Conservation (phyloP, 768 basidiomycete genomes). For the Punctularia strigosozonata region DNA sequence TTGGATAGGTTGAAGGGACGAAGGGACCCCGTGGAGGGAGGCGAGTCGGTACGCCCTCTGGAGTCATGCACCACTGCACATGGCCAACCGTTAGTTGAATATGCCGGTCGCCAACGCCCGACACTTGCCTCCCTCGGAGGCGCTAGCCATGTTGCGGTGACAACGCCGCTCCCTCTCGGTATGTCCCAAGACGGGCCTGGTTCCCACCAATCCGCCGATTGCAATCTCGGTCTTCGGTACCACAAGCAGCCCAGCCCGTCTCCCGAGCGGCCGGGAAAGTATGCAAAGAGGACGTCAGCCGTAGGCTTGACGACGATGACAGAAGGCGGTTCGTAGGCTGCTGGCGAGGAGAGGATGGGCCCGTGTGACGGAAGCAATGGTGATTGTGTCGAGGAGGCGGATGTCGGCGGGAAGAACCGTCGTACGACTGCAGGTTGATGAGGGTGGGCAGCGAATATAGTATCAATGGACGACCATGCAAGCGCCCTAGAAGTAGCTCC, state of each 20-base stretch:
- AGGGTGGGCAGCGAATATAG: conserved; percentile 60
- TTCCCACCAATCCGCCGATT: conserved; percentile 50
- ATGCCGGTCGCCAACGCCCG: not conserved
- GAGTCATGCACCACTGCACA: conserved; percentile 2
- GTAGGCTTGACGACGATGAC: conserved; percentile 47
- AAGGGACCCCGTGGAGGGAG: conserved; percentile 48
- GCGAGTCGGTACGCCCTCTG: conserved; percentile 34
- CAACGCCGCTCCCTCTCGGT: conserved; percentile 38
- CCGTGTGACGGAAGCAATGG: conserved; percentile 46
- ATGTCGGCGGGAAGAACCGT: conserved; percentile 58
- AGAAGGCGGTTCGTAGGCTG: conserved; percentile 48
- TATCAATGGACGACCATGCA: conserved; percentile 58
- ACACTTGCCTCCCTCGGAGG: conserved; percentile 43
- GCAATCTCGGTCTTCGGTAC: conserved; percentile 42
- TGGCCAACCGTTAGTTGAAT: not conserved
- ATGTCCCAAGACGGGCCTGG: conserved; percentile 47
- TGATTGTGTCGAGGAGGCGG: conserved; percentile 56
- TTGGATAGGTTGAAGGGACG: conserved; percentile 39
- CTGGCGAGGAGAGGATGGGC: conserved; percentile 31
- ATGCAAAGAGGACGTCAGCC: conserved; percentile 62
- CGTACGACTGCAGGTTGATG: conserved; percentile 47
- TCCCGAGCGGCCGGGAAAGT: conserved; percentile 46
- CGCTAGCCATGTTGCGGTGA: conserved; percentile 53
- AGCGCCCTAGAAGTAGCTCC: conserved; percentile 36
- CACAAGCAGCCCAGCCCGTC: conserved; percentile 60